Base-by-base conservation (phyloP, 2,329 filamentous ascomycete species). In the Chaetothyriales sp. region DNA sequence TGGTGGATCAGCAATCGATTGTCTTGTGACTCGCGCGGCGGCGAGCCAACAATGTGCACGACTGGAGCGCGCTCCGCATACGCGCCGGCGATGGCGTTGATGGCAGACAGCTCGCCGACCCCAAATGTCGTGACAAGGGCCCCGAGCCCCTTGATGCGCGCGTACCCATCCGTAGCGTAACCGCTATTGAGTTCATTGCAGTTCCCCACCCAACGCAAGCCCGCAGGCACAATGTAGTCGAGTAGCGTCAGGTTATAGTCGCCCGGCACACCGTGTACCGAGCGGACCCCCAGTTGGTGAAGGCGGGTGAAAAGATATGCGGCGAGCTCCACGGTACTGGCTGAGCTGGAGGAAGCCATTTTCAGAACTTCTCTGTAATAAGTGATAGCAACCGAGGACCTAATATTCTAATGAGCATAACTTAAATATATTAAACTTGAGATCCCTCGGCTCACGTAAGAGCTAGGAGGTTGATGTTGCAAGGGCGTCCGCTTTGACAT, bases 121-220 rank as follows among this genome's bases (percentile, higher is more conserved):
- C 78, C 78, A 58, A 78, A 80, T 0, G 78, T 81, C 1, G 78
- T 81, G 22, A 81, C 2, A 76, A 58, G 45, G 4, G 56, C 56
- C 10, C 54, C 54, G 7, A 58, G 8, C n/a, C 56, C 56, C 18
- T 56, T 56, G 54, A 86, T 76, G 57, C 84, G 77, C 50, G 83
- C 83, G 64, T 88, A 88, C 18, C 84, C 85, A 68, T 89, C 85
- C 13, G 85, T 82, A 29, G 85, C 84, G 61, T 89, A 89, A 18
- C 81, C 83, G 49, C 75, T 76, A 63, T 80, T 78, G 49, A 81
- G 70, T 62, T 81, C 77, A 63, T 81, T 81, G 64, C 70, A 74
- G 60, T 78, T 81, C 56, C 78, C 78, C 2, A 80, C 74, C 77
- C 78, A 81, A 48, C 70, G 64, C 20, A 81, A 65, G 13, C 71